Evolutionary conservation across 1,284 basidiomycete genomes (phyloP).

Genomic region (Xanthoconium separans): DNA sequence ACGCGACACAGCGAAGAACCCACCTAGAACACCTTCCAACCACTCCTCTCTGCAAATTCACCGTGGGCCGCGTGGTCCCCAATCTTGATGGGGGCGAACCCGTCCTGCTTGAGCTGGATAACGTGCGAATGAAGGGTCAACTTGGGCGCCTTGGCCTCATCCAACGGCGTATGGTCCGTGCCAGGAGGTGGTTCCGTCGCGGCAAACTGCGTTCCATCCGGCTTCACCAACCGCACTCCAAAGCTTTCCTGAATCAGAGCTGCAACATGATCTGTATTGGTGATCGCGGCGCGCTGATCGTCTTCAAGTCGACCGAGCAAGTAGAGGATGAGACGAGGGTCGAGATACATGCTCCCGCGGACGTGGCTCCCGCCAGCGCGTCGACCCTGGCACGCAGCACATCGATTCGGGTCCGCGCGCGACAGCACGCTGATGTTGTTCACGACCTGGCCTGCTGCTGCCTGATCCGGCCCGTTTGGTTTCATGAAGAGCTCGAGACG

Average conservation of each 20-base stretch:
- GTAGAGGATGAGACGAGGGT: constrained; percentile 16
- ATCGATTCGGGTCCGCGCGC: constrained; percentile 7
- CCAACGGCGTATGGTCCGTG: not conserved
- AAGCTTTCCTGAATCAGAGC: constrained; percentile 10
- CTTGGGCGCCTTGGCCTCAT: constrained; percentile 1
- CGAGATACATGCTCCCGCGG: constrained; percentile 16
- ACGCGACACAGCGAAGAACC: not conserved
- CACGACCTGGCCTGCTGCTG: not conserved
- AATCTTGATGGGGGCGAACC: not conserved
- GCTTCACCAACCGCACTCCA: constrained; percentile 10
- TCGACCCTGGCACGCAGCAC: constrained; percentile 12
- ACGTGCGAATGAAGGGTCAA: constrained; percentile 11
- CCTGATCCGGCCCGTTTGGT: not conserved
- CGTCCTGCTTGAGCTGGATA: not conserved
- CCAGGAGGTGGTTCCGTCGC: not conserved
- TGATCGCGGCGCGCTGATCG: not conserved
- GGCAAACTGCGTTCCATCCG: constrained; percentile 17
- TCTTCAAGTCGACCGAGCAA: constrained; percentile 2
- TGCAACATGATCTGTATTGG: constrained; percentile 1
- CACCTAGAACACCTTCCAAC: constrained; percentile 9
- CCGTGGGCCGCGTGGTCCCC: not conserved
- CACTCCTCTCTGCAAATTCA: not conserved
- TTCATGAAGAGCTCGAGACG: constrained; percentile 19
- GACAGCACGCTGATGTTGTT: constrained; percentile 17
- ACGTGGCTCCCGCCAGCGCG: constrained; percentile 1